Evolutionary conservation across 495 filamentous ascomycete genomes (phyloP).

Genomic region (Delitschia confertaspora): DNA sequence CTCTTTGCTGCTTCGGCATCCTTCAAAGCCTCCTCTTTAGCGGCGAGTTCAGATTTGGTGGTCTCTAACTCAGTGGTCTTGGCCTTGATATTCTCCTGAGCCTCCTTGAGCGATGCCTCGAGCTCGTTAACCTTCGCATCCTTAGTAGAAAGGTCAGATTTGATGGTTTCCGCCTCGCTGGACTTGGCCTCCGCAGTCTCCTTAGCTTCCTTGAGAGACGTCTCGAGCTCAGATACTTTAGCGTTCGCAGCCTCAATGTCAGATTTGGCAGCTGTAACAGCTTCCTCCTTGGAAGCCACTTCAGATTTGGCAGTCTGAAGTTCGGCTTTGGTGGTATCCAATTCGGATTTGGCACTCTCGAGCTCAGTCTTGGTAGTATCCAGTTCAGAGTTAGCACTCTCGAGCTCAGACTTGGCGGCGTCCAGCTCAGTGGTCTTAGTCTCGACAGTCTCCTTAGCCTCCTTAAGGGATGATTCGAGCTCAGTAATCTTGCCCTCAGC

Average conservation of each 20-base stretch:
- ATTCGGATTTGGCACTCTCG: constrained; percentile 6
- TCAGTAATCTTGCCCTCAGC: constrained; percentile 4
- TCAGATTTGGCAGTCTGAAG: constrained; percentile 6
- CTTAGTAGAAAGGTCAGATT: background rate
- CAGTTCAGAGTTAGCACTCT: constrained; percentile 10
- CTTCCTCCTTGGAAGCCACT: constrained; percentile 4
- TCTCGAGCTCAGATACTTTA: constrained; percentile 5
- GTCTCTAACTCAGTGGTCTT: background rate
- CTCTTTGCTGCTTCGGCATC: constrained; percentile 1
- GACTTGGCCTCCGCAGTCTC: background rate
- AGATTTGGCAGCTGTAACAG: constrained; percentile 1
- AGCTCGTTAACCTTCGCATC: background rate
- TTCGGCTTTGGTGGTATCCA: constrained; percentile 3
- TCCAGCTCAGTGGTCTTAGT: constrained; percentile 6
- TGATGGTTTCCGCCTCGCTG: background rate
- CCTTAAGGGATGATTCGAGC: constrained; percentile 8
- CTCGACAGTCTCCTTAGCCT: constrained; percentile 3
- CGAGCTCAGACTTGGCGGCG: constrained; percentile 6
- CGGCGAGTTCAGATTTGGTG: background rate
- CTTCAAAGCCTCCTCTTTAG: constrained; percentile 2
- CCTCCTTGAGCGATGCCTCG: background rate
- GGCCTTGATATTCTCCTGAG: background rate
- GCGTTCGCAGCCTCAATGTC: constrained; percentile 5
- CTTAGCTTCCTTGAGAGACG: background rate
- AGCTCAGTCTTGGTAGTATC: constrained; percentile 8